phyloP scores from a whole-genome alignment of 2,329 filamentous ascomycete genomes.

The Penicillium sp. region DNA sequence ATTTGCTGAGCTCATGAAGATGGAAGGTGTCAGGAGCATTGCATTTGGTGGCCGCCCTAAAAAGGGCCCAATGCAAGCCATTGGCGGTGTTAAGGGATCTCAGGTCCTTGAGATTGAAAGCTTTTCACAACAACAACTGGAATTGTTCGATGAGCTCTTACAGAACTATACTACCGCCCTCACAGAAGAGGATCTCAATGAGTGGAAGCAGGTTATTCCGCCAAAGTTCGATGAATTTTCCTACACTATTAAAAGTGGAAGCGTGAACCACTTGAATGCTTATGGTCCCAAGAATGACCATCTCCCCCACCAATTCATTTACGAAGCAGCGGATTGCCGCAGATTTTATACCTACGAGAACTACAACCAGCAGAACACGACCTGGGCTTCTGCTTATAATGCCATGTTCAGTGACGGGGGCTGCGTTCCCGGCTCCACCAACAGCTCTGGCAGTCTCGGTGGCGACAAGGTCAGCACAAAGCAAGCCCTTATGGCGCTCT shows the following conservation, averaged over 20 bases:
- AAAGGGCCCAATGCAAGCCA: conserved; percentile 58
- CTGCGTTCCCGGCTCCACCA: conserved; percentile 7
- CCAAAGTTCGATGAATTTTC: neutral
- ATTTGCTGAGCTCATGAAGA: conserved; percentile 12
- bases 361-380: conserved; percentile 50
- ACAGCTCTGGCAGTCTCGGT: conserved; percentile 6
- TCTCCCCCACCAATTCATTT: conserved; percentile 59
- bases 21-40: conserved; percentile 55
- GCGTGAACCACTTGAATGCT: conserved; percentile 45
- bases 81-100: conserved; percentile 63
- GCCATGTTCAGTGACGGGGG: conserved; percentile 16
- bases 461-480: neutral
- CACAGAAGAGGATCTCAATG: neutral
- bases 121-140: neutral
- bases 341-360: conserved; percentile 60
- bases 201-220: neutral
- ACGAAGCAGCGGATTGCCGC: conserved; percentile 62
- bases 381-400: conserved; percentile 54
- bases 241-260: neutral
- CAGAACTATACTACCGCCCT: too few relatives aligned
- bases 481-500: neutral
- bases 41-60: conserved; percentile 61
- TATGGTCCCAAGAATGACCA: conserved; percentile 44
- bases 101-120: neutral
- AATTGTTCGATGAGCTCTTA: neutral